These are phyloP conservation scores for Xylaria multiplex DNA, from an alignment of 2,329 filamentous ascomycete genomes.

Conservation along the genomic window DNA sequence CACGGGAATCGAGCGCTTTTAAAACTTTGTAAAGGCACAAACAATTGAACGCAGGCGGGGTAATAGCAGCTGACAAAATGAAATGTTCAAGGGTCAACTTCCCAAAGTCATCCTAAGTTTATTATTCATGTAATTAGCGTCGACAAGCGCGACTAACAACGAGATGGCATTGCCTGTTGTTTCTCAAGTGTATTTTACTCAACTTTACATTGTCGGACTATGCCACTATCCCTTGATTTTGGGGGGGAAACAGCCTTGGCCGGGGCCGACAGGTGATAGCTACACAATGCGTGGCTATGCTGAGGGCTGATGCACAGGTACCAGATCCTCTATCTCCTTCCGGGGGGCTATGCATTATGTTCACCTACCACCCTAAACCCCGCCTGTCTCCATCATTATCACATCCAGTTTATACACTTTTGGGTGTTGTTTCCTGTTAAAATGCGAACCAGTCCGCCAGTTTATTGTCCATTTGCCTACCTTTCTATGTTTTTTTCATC, in stretches of 20 bases:
- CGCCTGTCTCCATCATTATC: background rate
- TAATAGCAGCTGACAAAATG: background rate
- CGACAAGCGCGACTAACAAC: background rate
- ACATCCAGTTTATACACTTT: constrained; percentile 30
- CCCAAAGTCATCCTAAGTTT: background rate
- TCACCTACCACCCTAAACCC: background rate
- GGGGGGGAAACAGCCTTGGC: background rate
- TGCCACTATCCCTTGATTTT: constrained; percentile 1
- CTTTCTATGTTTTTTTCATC: background rate
- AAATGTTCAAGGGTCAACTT: background rate
- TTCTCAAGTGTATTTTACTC: constrained; percentile 15
- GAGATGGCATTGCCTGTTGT: background rate
- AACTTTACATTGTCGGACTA: background rate
- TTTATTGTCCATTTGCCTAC: background rate
- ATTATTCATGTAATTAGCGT: background rate
- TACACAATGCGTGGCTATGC: constrained; percentile 18
- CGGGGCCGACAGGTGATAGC: background rate
- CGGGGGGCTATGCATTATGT: constrained; percentile 16
- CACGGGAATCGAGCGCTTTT: background rate
- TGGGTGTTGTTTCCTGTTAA: too few species aligned
- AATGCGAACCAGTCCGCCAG: constrained; percentile 23
- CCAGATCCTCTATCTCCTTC: too few species aligned
- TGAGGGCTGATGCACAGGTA: background rate
- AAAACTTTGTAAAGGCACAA: background rate
- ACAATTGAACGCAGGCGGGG: background rate